Evolutionary conservation across 2,329 filamentous ascomycete species (phyloP).

Genomic region (Cercospora zeina): DNA sequence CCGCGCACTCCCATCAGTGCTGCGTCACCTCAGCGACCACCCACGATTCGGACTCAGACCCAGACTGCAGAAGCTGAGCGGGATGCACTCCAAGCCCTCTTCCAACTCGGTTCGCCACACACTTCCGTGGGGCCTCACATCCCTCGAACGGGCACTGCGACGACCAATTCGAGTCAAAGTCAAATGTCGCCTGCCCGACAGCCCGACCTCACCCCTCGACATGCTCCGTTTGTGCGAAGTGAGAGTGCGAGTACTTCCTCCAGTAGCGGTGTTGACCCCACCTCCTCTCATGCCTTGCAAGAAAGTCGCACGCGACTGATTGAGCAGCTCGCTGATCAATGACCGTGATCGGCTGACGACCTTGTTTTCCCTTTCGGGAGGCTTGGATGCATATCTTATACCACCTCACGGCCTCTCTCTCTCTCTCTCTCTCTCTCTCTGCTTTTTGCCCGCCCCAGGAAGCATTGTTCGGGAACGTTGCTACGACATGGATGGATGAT

Average conservation of each 20-base stretch:
- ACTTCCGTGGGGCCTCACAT: slow-evolving; percentile 41
- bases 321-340: slow-evolving; percentile 18
- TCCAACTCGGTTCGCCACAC: slow-evolving; percentile 67
- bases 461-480: slow-evolving; percentile 19
- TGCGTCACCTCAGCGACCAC: slow-evolving; percentile 37
- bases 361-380: neutral
- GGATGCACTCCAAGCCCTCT: slow-evolving; percentile 75
- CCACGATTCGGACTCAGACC: slow-evolving; percentile 66
- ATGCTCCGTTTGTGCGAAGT: slow-evolving; percentile 36
- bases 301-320: slow-evolving; percentile 19
- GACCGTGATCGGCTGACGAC: neutral
- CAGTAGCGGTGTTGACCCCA: slow-evolving; percentile 17
- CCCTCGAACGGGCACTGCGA: slow-evolving; percentile 25
- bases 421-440: neutral
- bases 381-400: slow-evolving; percentile 16
- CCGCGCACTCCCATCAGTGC: slow-evolving; percentile 39
- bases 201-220: slow-evolving; percentile 31
- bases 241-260: slow-evolving; percentile 29
- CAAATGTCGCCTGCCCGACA: slow-evolving; percentile 32
- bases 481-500: slow-evolving; percentile 21
- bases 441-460: slow-evolving; percentile 15
- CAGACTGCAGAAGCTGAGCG: slow-evolving; percentile 70
- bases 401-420: slow-evolving; percentile 14
- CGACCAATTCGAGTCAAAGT: slow-evolving; percentile 20
- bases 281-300: slow-evolving; percentile 17